Conservation (phyloP, 225 moss, liverwort and hornwort species). For the Bryoerythrophyllum caledonicum region DNA sequence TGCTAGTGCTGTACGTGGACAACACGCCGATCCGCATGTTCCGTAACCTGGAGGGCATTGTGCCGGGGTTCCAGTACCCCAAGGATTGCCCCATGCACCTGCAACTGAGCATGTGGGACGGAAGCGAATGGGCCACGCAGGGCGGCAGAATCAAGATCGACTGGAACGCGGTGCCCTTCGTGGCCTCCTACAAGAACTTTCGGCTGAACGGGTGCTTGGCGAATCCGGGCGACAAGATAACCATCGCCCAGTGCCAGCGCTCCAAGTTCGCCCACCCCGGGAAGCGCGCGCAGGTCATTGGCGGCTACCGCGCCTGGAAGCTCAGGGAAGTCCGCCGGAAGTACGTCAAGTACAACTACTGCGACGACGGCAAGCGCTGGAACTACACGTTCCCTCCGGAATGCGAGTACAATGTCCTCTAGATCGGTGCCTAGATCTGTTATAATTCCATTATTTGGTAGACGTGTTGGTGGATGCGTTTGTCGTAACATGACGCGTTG, state of each 20-base stretch:
- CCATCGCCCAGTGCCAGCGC: constrained; percentile 4
- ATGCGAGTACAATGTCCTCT: constrained; percentile 30
- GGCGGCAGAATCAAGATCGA: constrained; percentile 60
- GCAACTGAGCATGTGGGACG: constrained; percentile 72
- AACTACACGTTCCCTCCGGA: not conserved
- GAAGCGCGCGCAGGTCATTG: not conserved
- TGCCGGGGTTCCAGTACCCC: constrained; percentile 41
- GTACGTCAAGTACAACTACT: constrained; percentile 65
- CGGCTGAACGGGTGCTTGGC: not conserved
- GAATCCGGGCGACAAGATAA: fast-evolving
- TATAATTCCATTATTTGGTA: no score
- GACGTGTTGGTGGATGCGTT: no score
- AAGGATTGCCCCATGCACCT: constrained; percentile 59
- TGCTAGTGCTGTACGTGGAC: constrained; percentile 57
- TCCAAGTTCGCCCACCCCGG: not conserved
- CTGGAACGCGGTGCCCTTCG: constrained; percentile 62
- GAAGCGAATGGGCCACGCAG: constrained; percentile 68
- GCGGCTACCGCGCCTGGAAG: not conserved
- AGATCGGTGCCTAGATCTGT: not conserved
- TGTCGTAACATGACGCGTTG: no score
- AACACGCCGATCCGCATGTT: constrained; percentile 60
- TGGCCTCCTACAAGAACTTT: constrained; percentile 34
- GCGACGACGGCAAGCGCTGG: constrained; percentile 41
- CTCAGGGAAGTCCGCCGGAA: constrained; percentile 53
- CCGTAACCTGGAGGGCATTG: constrained; percentile 40